Conservation (phyloP, 148 eudicot species). For the Linanthus parryae region DNA sequence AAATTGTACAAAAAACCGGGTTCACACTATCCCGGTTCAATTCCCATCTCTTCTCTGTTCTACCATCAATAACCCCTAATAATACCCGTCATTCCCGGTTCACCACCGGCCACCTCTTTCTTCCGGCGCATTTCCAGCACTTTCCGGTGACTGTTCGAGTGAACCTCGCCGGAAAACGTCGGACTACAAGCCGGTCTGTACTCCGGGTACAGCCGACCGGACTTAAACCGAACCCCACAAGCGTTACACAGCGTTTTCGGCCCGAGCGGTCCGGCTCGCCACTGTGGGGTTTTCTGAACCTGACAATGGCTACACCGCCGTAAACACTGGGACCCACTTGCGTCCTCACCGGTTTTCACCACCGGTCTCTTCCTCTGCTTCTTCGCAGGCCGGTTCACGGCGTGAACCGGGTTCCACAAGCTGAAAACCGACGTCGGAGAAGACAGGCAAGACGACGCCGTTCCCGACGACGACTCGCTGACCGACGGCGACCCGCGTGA, state of each 20-base stretch:
- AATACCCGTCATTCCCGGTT: constrained; percentile 16
- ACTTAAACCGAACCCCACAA: constrained; percentile 84
- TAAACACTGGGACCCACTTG: constrained; percentile 22
- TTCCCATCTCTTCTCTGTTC: not conserved
- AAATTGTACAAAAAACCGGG: constrained; percentile 32
- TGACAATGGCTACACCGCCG: constrained; percentile 69
- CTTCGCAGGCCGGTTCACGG: constrained; percentile 20
- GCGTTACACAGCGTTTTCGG: constrained; percentile 84
- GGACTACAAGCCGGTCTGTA: constrained; percentile 93
- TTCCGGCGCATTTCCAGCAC: constrained; percentile 79
- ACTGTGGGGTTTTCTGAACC: constrained; percentile 85
- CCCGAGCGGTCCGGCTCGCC: constrained; percentile 90
- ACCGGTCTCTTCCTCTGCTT: constrained; percentile 42
- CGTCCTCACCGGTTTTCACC: constrained; percentile 10
- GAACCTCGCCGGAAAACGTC: constrained; percentile 57
- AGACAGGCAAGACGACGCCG: constrained; percentile 31
- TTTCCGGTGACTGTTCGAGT: constrained; percentile 86
- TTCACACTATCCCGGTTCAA: constrained; percentile 8
- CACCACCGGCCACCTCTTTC: constrained; percentile 40
- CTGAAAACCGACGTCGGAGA: constrained; percentile 27
- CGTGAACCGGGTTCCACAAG: constrained; percentile 20
- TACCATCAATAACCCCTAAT: constrained; percentile 25
- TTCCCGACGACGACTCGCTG: constrained; percentile 36
- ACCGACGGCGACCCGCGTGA: constrained; percentile 23
- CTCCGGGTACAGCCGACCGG: constrained; percentile 82